Evolutionary conservation across 371 early-diverging fungal genomes (phyloP).

Genomic region (Zychaea mexicana): DNA sequence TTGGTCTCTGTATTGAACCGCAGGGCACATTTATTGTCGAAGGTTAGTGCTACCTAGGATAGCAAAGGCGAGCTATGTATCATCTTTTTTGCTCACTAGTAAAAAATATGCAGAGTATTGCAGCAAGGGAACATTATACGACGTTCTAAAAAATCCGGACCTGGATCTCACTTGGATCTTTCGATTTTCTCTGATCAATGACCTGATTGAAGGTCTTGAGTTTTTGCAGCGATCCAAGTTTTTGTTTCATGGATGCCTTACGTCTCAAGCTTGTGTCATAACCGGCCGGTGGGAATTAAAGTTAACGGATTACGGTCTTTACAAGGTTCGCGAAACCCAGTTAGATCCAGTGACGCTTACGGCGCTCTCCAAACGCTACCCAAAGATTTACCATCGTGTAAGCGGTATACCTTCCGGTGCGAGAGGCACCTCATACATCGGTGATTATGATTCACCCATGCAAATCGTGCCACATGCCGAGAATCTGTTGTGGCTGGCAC

Average conservation of each 20-base stretch:
- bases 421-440: not conserved
- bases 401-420: not conserved
- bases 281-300: slow-evolving; percentile 56
- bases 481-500: slow-evolving; percentile 50
- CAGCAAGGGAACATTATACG: slow-evolving; percentile 49
- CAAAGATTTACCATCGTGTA: not conserved
- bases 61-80: not conserved
- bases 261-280: slow-evolving; percentile 47
- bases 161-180: slow-evolving; percentile 57
- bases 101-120: slow-evolving; percentile 34
- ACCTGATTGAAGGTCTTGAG: slow-evolving; percentile 48
- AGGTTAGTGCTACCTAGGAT: slow-evolving; percentile 26
- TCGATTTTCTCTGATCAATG: slow-evolving; percentile 53
- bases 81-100: not conserved
- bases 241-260: slow-evolving; percentile 43
- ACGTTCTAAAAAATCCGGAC: slow-evolving; percentile 48
- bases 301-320: slow-evolving; percentile 48
- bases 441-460: not conserved
- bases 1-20: slow-evolving; percentile 44
- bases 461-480: slow-evolving; percentile 11
- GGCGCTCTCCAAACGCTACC: slow-evolving; percentile 9
- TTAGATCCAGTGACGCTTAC: slow-evolving; percentile 18
- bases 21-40: slow-evolving; percentile 43
- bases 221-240: slow-evolving; percentile 57
- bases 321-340: slow-evolving; percentile 33